Percentiles rank a stretch among this genome's conserved stretches.
Conservation (phyloP, 208 protist species). For the Phytomonas sp. region DNA sequence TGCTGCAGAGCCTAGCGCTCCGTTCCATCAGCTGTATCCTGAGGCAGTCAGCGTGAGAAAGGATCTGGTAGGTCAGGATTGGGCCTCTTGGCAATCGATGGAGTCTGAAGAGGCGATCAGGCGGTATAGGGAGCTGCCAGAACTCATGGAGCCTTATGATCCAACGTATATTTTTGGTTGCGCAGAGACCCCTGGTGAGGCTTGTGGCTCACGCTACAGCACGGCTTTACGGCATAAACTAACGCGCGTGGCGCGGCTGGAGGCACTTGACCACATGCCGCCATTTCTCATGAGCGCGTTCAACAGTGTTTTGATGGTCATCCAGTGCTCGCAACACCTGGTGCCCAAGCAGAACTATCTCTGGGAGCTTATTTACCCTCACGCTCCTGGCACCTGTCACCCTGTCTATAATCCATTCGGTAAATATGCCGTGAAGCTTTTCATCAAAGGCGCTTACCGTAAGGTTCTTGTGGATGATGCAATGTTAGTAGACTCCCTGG, state of each 20-base stretch:
- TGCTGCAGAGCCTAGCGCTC: neutral
- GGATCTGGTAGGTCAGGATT: constrained; percentile 34
- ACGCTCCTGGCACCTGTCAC: constrained; percentile 67
- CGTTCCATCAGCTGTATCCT: constrained; percentile 56
- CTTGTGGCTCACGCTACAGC: constrained; percentile 70
- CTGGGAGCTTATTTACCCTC: constrained; percentile 86
- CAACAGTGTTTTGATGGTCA: constrained; percentile 68
- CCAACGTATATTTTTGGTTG: constrained; percentile 43
- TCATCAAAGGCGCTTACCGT: constrained; percentile 75
- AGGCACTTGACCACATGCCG: constrained; percentile 44
- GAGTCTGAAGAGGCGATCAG: constrained; percentile 23
- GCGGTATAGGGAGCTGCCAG: constrained; percentile 52
- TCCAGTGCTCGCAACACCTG: constrained; percentile 50
- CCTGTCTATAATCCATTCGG: constrained; percentile 89
- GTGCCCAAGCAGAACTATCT: constrained; percentile 57
- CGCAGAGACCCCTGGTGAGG: constrained; percentile 56
- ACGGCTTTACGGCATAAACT: constrained; percentile 72
- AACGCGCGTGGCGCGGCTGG: constrained; percentile 52
- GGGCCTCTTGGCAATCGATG: constrained; percentile 25
- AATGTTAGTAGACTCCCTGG: constrained; percentile 77
- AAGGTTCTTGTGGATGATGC: constrained; percentile 82
- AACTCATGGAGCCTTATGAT: constrained; percentile 76
- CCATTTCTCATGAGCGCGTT: constrained; percentile 89
- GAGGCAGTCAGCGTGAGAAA: constrained; percentile 65
- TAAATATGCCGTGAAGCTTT: constrained; percentile 89